Evolutionary conservation across 2,329 filamentous ascomycete species (phyloP), one percentile per base, ranked within the genome.

Genomic region (Dothideomycetes sp.): DNA sequence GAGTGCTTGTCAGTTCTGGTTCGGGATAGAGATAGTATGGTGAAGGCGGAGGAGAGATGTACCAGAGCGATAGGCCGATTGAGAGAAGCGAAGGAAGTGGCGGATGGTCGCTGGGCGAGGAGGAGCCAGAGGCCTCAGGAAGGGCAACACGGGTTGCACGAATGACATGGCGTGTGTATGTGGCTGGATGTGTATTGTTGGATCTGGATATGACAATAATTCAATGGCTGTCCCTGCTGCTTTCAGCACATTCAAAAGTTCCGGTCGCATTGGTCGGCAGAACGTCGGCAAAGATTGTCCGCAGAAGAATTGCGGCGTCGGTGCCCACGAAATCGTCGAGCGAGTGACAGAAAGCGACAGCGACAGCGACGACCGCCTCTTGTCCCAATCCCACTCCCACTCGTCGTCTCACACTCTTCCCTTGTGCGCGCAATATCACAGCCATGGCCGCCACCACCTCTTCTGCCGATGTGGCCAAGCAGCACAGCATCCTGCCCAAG

Each of bases 401-500:
- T n/a, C 27, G 27, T 39, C 35, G 35, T 9, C 35, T 20, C 17
- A 6, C 18, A 8, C 13, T 16, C 28, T 24, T 28, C 19, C 35
- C 27, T 15, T n/a, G 35, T 28, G 27, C 35, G 41, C 29, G 31
- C 30, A 41, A 33, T 13, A 43, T 38, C 45, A 46, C 49, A 43
- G 61, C 19, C 53, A 67, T 65, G 64, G 63, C 63, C 45, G 58
- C 58, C 13, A 20, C 37, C 23, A n/a, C n/a, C n/a, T n/a, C n/a
- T n/a, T n/a, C n/a, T n/a, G 29, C 37, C 37, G 73, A 76, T 59
- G 71, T 80, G 65, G 76, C 74, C 57, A 76, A 78, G 62, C 71
- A 83, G 63, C 78, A 85, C 69, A 82, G 82, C 62, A 77, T 96
- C 49, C 76, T 95, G 55, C 84, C 86, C 56, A 87, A 88, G 67